phyloP scores from a whole-genome alignment of 352 stramenopile species.

The Pythium rhizo-oryzae region DNA sequence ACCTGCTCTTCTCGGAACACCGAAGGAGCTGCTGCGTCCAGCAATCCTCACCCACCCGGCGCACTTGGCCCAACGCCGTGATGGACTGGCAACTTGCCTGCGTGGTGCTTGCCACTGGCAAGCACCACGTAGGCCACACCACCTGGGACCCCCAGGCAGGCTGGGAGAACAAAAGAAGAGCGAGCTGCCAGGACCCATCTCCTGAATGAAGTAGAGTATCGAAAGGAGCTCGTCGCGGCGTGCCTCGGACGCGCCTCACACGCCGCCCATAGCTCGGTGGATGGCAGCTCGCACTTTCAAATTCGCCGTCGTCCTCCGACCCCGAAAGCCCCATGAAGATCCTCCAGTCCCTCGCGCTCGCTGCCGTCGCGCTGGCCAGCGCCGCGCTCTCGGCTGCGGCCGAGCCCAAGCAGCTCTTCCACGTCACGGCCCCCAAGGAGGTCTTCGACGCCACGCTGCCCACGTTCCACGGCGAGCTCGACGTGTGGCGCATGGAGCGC shows the following conservation, averaged over 20 bases:
- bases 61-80: background rate
- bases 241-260: background rate
- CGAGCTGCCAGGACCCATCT: background rate
- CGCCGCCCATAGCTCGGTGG: background rate
- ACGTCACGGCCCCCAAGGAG: constrained; percentile 34
- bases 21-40: background rate
- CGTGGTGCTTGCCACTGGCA: too few relatives aligned
- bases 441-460: constrained; percentile 20
- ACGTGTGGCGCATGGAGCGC: constrained; percentile 21
- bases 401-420: constrained; percentile 36
- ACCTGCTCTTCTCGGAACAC: background rate
- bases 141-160: too few relatives aligned
- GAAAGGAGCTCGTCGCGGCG: background rate
- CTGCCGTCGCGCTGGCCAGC: constrained; percentile 16
- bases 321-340: constrained; percentile 28
- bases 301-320: constrained; percentile 1
- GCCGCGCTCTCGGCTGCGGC: constrained; percentile 14
- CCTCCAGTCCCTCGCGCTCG: constrained; percentile 11
- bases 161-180: too few relatives aligned
- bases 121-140: too few relatives aligned
- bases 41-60: background rate
- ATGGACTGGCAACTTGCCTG: too few relatives aligned
- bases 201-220: background rate
- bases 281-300: background rate
- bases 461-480: constrained; percentile 24